A percentile compares a stretch with the other conserved stretches of the same genome.
phyloP scores from a whole-genome alignment of 768 basidiomycete genomes.

The Hysterangium stoloniferum region DNA sequence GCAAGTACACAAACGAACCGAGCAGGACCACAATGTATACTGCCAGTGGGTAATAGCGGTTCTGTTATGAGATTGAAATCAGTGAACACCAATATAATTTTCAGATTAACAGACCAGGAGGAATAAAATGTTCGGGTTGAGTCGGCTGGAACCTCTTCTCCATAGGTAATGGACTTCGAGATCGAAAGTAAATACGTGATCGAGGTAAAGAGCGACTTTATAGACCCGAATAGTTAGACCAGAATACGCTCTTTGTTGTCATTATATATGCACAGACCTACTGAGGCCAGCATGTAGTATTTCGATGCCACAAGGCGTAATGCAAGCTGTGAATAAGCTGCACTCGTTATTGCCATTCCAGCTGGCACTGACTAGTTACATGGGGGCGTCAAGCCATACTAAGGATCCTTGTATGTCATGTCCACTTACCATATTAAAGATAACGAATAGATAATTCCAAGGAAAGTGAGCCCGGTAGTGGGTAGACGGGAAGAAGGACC shows the following conservation, averaged over 20 bases:
- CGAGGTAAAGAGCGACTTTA: constrained; percentile 1
- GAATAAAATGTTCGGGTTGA: neutral
- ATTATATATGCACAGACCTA: neutral
- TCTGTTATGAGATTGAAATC: neutral
- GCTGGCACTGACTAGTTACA: too few species aligned
- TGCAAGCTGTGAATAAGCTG: neutral
- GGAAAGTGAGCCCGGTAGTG: too few species aligned
- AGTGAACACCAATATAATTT: neutral
- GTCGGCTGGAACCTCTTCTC: neutral
- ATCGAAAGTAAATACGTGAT: neutral
- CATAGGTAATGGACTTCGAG: neutral
- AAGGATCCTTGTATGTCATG: too few species aligned
- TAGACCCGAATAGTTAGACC: neutral
- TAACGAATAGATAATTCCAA: too few species aligned
- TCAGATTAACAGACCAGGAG: neutral
- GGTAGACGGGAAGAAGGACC: too few species aligned
- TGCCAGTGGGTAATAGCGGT: constrained; percentile 1
- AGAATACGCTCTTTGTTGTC: neutral
- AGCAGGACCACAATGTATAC: neutral
- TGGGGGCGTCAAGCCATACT: too few species aligned
- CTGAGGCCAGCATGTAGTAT: constrained; percentile 4
- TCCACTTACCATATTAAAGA: too few species aligned
- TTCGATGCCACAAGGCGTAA: neutral
- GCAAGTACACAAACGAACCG: neutral
- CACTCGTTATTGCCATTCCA: too few species aligned